Base-by-base conservation (phyloP, 805 yeast species). In the Myxozyma sirexii region DNA sequence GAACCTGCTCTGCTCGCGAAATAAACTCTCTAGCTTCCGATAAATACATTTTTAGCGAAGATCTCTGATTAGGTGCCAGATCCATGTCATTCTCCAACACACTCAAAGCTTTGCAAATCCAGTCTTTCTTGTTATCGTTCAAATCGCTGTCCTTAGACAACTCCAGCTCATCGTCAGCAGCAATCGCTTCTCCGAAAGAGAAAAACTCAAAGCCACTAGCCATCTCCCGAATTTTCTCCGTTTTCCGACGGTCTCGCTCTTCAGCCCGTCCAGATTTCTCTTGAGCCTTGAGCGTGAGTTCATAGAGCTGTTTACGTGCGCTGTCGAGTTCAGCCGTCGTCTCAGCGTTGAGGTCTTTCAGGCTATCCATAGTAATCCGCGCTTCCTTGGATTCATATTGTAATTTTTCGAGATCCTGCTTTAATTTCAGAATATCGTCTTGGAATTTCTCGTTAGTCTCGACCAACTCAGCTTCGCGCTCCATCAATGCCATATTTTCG, bases 331-430 rank as follows among this genome's bases (percentile, higher is more conserved):
- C 66, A 2, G 63, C 50, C 17, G 63, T 48, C 13, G 66, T 31
- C 41, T 66, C 69, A 1, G 60, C 54, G 47, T 66, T 65, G 1
- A 54, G 53, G 23, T 65, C 67, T 13, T 49, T 47, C 41, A 66
- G 52, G n/a, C 54, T 52, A 19, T 66, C 66, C 46, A 61, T 46
- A 6, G 56, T 53, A 17, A 59, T 56, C 5, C n/a, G 33, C 7
- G 59, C 39, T 19, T 66, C 68, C 17, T 54, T 56, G 3, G 57
- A 10, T 31, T 66, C 67, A 46, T 26, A 54, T n/a, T 46, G 59
- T 42, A 65, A 49, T 37, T 45, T 47, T 49, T 64, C 67, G 10
- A 67, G 29, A 21, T 38, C 42, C 8, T 31, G 35, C 50, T 53
- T 50, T 35, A 63, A 17, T 23, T 58, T 57, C 13, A 41, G n/a